Conservation (phyloP, 2,329 filamentous ascomycete species). For the Trichoderma guizhouense region DNA sequence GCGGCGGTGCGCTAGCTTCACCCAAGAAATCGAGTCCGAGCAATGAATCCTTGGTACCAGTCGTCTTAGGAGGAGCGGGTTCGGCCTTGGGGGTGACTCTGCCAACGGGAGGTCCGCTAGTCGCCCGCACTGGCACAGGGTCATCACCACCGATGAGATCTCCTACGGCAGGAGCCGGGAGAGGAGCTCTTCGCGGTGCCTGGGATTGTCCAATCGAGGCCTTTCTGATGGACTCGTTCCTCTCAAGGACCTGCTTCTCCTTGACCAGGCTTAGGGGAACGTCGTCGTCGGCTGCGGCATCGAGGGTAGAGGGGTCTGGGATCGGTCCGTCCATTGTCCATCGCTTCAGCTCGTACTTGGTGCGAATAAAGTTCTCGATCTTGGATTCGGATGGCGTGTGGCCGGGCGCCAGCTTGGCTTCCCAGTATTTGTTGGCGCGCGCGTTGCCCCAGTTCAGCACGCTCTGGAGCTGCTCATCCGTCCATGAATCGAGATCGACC, state of each 20-base stretch:
- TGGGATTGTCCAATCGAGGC: constrained; percentile 47
- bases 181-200: constrained; percentile 32
- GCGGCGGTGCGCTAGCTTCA: constrained; percentile 65
- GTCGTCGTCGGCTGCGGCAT: constrained; percentile 83
- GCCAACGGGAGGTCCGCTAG: constrained; percentile 56
- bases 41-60: constrained; percentile 82
- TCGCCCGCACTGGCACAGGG: constrained; percentile 65
- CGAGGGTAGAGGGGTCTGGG: constrained; percentile 85
- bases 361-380: constrained; percentile 99
- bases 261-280: constrained; percentile 61
- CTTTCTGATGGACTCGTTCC: constrained; percentile 60
- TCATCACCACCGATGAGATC: constrained; percentile 84
- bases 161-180: constrained; percentile 54
- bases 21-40: constrained; percentile 92
- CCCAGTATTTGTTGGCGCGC: constrained; percentile 98
- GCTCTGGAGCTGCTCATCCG: constrained; percentile 93
- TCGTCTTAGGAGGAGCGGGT: constrained; percentile 62
- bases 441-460: constrained; percentile 94
- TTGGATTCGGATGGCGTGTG: constrained; percentile 95
- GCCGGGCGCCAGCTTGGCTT: constrained; percentile 84
- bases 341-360: constrained; percentile 97
- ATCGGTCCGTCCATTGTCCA: constrained; percentile 99
- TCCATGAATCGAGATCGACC: constrained; percentile 97
- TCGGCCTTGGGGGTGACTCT: constrained; percentile 59
- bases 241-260: constrained; percentile 62